phyloP scores from a whole-genome alignment of 164 flowering plant species.

The Saururus chinensis region DNA sequence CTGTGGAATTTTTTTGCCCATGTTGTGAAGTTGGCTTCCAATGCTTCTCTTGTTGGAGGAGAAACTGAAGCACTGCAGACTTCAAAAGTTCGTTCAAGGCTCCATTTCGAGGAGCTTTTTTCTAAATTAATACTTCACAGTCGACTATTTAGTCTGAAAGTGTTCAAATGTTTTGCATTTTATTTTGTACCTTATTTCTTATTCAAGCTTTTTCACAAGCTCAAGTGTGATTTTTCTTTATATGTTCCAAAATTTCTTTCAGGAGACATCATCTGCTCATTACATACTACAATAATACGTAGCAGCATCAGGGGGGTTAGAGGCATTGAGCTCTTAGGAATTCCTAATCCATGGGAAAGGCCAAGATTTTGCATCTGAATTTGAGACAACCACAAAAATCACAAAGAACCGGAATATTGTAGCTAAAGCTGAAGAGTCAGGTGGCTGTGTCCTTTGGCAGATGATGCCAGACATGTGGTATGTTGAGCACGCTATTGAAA shows the following conservation, averaged over 20 bases:
- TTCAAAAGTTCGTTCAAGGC: not conserved
- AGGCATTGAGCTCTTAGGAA: constrained; percentile 39
- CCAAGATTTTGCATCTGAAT: constrained; percentile 51
- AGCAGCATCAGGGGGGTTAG: constrained; percentile 60
- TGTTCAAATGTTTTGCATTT: too few species aligned
- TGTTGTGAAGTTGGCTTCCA: not conserved
- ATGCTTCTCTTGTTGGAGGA: not conserved
- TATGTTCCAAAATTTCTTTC: constrained; percentile 1
- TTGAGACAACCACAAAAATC: constrained; percentile 55
- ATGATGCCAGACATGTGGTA: constrained; percentile 72
- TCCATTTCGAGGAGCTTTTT: too few species aligned
- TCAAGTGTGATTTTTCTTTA: not conserved
- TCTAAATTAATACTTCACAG: too few species aligned
- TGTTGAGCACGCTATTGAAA: constrained; percentile 57
- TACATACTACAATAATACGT: constrained; percentile 62
- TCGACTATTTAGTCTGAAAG: too few species aligned
- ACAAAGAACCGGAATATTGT: constrained; percentile 39
- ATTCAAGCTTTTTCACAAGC: not conserved
- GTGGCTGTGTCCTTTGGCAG: constrained; percentile 64
- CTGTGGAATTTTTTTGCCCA: too few species aligned
- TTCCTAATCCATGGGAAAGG: constrained; percentile 64
- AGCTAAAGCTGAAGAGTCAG: constrained; percentile 41
- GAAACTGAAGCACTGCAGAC: not conserved
- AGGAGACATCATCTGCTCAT: constrained; percentile 61
- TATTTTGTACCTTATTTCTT: too few species aligned